A percentile compares a stretch with the other conserved stretches of the same genome.
These are phyloP conservation scores for Eragrostis curvula DNA, from an alignment of 176 grass and related monocot species.

Conservation along the genomic window DNA sequence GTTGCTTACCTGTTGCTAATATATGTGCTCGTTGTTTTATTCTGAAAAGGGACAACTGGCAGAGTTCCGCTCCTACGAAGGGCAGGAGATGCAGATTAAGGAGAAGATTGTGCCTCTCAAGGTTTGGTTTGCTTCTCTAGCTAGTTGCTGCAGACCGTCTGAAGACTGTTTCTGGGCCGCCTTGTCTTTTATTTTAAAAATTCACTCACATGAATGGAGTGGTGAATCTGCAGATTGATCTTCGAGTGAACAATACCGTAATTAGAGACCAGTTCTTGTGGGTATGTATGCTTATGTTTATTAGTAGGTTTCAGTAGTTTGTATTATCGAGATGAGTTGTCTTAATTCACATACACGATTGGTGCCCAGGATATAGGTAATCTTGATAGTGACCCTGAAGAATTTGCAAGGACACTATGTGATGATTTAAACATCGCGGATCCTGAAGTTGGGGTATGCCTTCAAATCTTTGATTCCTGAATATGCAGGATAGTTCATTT, in stretches of 20 bases:
- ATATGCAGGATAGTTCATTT: background rate
- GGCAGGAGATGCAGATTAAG: constrained; percentile 94
- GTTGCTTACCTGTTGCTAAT: background rate
- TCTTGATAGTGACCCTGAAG: constrained; percentile 94
- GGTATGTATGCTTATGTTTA: constrained; percentile 49
- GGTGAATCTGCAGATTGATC: constrained; percentile 73
- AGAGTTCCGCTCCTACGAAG: constrained; percentile 88
- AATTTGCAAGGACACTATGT: constrained; percentile 88
- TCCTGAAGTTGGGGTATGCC: constrained; percentile 92
- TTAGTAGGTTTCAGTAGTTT: background rate
- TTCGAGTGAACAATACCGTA: constrained; percentile 84
- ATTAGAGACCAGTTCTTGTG: constrained; percentile 92
- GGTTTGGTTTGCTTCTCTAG: constrained; percentile 52
- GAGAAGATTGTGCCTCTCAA: constrained; percentile 96
- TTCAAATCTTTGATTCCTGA: background rate
- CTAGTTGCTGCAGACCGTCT: background rate
- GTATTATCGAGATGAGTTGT: background rate
- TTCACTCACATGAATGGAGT: background rate
- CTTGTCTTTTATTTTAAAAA: constrained; percentile 24
- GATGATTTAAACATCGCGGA: constrained; percentile 84
- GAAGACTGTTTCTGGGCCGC: background rate
- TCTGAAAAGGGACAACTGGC: constrained; percentile 68
- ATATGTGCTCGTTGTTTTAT: background rate
- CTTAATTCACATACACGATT: background rate
- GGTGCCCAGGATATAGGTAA: constrained; percentile 79